Evolutionary conservation across 352 stramenopile species (phyloP).

Genomic region (Phytophthora parvispora): DNA sequence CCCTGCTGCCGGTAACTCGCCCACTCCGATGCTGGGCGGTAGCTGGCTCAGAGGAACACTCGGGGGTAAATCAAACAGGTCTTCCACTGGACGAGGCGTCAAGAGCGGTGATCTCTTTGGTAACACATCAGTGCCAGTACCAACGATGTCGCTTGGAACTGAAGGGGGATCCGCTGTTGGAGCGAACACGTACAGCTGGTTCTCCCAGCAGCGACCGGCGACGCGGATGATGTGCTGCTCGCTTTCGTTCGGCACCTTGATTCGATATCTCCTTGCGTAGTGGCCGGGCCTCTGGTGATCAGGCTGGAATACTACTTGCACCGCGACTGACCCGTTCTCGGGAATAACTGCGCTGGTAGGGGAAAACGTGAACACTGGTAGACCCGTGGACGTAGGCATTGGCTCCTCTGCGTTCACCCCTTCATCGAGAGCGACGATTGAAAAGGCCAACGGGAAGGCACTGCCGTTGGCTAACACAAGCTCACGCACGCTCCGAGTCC

Average conservation of each 20-base stretch:
- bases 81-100: slow-evolving; percentile 48
- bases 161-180: slow-evolving; percentile 11
- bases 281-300: slow-evolving; percentile 67
- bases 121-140: not conserved
- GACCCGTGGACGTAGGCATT: slow-evolving; percentile 23
- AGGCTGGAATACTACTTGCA: slow-evolving; percentile 77
- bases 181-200: slow-evolving; percentile 78
- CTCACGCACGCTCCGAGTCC: slow-evolving; percentile 53
- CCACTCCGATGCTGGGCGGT: slow-evolving; percentile 4
- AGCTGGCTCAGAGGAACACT: slow-evolving; percentile 49
- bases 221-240: slow-evolving; percentile 69
- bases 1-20: slow-evolving; percentile 29
- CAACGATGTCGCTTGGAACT: not conserved
- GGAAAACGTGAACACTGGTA: slow-evolving; percentile 73
- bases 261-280: slow-evolving; percentile 62
- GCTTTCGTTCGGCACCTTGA: slow-evolving; percentile 82
- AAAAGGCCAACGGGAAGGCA: slow-evolving; percentile 71
- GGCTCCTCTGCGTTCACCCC: not conserved
- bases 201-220: slow-evolving; percentile 80
- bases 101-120: slow-evolving; percentile 19
- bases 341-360: slow-evolving; percentile 72
- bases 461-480: slow-evolving; percentile 72
- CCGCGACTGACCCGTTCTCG: slow-evolving; percentile 51
- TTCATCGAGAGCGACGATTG: slow-evolving; percentile 35
- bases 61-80: slow-evolving; percentile 76